Evolutionary conservation across 1,284 basidiomycete species (phyloP), one percentile per base, ranked within the genome.

Genomic region (Pascua guehoae): DNA sequence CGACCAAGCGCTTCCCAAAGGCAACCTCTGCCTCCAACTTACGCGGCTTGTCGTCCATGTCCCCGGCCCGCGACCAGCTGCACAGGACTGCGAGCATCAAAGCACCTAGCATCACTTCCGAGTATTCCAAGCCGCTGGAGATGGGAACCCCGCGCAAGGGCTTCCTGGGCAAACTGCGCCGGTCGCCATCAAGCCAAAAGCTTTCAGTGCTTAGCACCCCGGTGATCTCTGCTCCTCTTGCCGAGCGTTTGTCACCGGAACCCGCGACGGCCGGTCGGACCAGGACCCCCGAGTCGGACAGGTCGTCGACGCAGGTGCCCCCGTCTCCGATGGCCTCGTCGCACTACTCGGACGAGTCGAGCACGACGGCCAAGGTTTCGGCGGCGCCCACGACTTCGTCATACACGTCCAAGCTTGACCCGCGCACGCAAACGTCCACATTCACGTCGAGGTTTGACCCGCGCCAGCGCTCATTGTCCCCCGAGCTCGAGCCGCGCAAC

Each of bases 381-480:
- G 38, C 37, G 32, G 8, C 41, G 11, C 38, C 32, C 11, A 47
- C 45, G n/a, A 36, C 49, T 16, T n/a, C 32, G 17, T 12, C n/a
- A 39, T 16, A 32, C 18, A 24, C 16, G 15, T 12, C 49, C 32
- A 51, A 44, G 49, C 7, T 32, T 32, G 24, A 32, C 24, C 24
- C 24, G 3, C 24, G 24, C 24, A 7, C 24, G 24, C 24, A 32
- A 32, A 4, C 24, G 7, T 32, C 24, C 18, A n/a, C 38, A n/a
- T 55, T 55, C 38, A 49, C 38, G 14, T 57, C 55, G 4, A 41
- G 50, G 12, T 56, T 56, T 36, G 55, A 56, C 37, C 55, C 55
- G 7, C 55, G 55, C 24, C 40, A 41, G 32, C 18, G 43, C 14
- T 18, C 17, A 16, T 17, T 12, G 18, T 4, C 44, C 8, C 12